Evolutionary conservation across 495 filamentous ascomycete genomes (phyloP).

Genomic region (Oidiodendron maius): DNA sequence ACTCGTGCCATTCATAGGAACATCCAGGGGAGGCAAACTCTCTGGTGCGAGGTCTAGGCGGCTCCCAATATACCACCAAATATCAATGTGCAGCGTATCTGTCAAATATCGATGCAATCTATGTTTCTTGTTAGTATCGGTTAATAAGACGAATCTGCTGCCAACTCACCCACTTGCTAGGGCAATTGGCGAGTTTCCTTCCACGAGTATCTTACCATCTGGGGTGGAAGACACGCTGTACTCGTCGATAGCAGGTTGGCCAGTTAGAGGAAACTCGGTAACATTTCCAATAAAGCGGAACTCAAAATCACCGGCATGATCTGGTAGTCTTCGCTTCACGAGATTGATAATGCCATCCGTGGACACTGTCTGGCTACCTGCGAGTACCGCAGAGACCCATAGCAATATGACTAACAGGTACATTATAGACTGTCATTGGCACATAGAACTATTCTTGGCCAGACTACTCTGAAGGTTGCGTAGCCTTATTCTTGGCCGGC

Average conservation of each 20-base stretch:
- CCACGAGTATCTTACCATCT: conserved; percentile 37
- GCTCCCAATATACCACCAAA: conserved; percentile 43
- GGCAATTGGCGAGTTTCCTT: conserved; percentile 39
- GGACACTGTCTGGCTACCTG: conserved; percentile 23
- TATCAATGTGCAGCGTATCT: conserved; percentile 41
- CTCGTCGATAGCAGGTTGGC: conserved; percentile 29
- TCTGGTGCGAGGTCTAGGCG: conserved; percentile 26
- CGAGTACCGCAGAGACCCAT: conserved; percentile 12
- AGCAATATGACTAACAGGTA: not conserved
- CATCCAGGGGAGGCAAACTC: conserved; percentile 24
- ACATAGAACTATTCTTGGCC: too few relatives aligned
- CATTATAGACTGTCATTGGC: not conserved
- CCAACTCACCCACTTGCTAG: conserved; percentile 37
- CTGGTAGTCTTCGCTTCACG: conserved; percentile 38
- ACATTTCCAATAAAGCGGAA: conserved; percentile 29
- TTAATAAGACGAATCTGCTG: not conserved
- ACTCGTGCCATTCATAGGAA: conserved; percentile 24
- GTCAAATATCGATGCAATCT: conserved; percentile 45
- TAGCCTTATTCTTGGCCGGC: conserved; percentile 9
- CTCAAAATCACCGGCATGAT: conserved; percentile 33
- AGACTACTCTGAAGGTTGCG: too few relatives aligned
- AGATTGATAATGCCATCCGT: conserved; percentile 39
- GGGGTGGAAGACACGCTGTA: conserved; percentile 32
- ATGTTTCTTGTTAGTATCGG: not conserved
- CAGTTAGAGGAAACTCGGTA: conserved; percentile 2